These are phyloP conservation scores for Boletus barrowsii DNA, from an alignment of 768 basidiomycete species.

Conservation along the genomic window DNA sequence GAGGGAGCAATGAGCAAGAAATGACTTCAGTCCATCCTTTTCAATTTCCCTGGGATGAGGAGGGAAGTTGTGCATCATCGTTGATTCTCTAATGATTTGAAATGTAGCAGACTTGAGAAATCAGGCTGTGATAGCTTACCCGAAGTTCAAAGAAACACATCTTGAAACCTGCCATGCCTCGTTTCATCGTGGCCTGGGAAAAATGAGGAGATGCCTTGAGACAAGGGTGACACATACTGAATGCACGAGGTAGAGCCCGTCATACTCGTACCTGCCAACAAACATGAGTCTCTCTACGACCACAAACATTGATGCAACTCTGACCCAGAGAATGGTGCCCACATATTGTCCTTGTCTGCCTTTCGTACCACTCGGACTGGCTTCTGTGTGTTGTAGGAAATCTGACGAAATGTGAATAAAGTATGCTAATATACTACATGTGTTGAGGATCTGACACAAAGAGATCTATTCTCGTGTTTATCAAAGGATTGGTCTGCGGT, in stretches of 20 bases:
- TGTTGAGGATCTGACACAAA: conserved; percentile 10
- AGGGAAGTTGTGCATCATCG: not conserved
- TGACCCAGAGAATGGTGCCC: conserved; percentile 10
- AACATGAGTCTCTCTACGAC: not conserved
- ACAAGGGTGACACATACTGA: conserved; percentile 12
- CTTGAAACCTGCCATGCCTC: conserved; percentile 13
- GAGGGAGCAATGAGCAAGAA: too few species aligned
- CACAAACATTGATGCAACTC: not conserved
- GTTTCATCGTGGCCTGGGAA: conserved; percentile 13
- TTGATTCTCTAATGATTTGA: conserved; percentile 17
- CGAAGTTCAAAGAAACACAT: conserved; percentile 32
- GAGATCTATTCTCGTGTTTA: conserved; percentile 15
- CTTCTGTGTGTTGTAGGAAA: conserved; percentile 26
- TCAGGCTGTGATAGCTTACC: conserved; percentile 7
- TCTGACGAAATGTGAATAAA: conserved; percentile 17
- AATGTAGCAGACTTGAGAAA: not conserved
- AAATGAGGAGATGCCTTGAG: conserved; percentile 2
- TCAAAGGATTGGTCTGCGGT: conserved; percentile 24
- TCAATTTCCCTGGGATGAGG: conserved; percentile 2
- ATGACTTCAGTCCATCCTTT: conserved; percentile 3
- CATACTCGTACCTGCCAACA: conserved; percentile 28
- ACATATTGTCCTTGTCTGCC: conserved; percentile 7
- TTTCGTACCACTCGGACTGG: conserved; percentile 41
- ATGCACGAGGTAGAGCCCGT: conserved; percentile 31
- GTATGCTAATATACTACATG: not conserved